Evolutionary conservation across 2,329 filamentous ascomycete genomes (phyloP), one percentile per base, ranked within the genome.

Genomic region (Colletotrichum chrysophilum): DNA sequence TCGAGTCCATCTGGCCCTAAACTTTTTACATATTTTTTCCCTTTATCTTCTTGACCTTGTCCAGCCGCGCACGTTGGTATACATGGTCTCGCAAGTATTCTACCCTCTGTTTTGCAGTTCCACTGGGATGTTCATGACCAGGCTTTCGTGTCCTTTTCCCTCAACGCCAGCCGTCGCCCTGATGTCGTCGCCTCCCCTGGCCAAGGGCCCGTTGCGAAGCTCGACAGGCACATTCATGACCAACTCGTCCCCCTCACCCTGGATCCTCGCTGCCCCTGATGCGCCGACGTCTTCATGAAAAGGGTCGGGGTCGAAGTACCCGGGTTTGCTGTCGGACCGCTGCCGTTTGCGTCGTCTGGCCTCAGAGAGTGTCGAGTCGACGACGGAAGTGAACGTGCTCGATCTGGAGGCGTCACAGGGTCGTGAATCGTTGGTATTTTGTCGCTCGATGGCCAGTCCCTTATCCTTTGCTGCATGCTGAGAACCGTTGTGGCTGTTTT

Each of bases 41-140:
- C n/a, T 21, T 16, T 14, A 58, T 58, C n/a, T 58, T 58, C 7
- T 58, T 58, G n/a, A 21, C 10, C 43, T 21, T 52, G 43, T 21
- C n/a, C 43, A 52, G 43, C n/a, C 10, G 43, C 10, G 43, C 6
- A 48, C 18, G 43, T 21, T 21, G 3, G 18, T 48, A 21, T n/a
- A 48, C 38, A 12, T 4, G 9, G 18, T 12, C 38, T 48, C 3
- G 38, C 14, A 48, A 56, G 24, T 24, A 28, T 58, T 56, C 24
- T 58, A 58, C 55, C 10, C 7, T 52, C 43, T 52, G 58, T 61
- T 34, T 4, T 32, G 21, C 36, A 72, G 7, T 32, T 70, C 61
- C 12, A 61, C 24, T 4, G 76, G 74, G 9, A 77, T 36, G 8
- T 77, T 77, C 76, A 77, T 77, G n/a, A 69, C 70, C 62, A 77